Evolutionary conservation across 2,329 filamentous ascomycete genomes (phyloP).

Genomic region (Fusarium sp.): DNA sequence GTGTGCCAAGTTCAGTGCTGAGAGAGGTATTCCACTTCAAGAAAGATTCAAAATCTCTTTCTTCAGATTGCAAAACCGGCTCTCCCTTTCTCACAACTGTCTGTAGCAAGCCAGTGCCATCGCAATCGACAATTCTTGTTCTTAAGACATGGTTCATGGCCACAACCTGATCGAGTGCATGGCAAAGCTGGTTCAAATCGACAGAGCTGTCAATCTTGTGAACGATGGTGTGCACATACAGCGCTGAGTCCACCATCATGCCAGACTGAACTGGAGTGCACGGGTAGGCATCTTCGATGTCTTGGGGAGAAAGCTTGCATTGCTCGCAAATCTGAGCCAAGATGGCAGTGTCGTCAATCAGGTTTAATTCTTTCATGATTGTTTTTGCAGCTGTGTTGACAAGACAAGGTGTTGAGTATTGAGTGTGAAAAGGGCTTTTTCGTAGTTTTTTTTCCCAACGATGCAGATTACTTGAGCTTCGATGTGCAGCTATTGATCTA

Average conservation of each 20-base stretch:
- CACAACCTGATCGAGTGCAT: neutral
- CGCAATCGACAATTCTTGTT: neutral
- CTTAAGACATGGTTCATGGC: neutral
- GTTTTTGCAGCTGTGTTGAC: neutral
- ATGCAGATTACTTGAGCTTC: no score
- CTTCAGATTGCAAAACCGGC: neutral
- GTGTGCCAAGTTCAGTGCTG: neutral
- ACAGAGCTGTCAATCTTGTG: neutral
- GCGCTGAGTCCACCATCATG: neutral
- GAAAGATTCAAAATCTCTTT: neutral
- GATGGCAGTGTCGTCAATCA: neutral
- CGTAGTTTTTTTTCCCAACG: no score
- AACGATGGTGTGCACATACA: neutral
- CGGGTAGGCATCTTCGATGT: conserved; percentile 4
- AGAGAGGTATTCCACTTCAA: neutral
- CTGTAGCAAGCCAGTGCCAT: neutral
- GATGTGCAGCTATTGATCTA: no score
- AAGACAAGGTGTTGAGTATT: neutral
- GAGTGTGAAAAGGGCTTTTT: neutral
- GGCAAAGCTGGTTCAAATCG: neutral
- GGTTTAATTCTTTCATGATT: neutral
- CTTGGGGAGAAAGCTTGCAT: neutral
- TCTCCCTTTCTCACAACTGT: neutral
- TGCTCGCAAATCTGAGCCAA: neutral
- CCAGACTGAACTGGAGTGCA: conserved; percentile 2